Conservation (phyloP, 305 asterid genomes). For the Solanum hybrid region DNA sequence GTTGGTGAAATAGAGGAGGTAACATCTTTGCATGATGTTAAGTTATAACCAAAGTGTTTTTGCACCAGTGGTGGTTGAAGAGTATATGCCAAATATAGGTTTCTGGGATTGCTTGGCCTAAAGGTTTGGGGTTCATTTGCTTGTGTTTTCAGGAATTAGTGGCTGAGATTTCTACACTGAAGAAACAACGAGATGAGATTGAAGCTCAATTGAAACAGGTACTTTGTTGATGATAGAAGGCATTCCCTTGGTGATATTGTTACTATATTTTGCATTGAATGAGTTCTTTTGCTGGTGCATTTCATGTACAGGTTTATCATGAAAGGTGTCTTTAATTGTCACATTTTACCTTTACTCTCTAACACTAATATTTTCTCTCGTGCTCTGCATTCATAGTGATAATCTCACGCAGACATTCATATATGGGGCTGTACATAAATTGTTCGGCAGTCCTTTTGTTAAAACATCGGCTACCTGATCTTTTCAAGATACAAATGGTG, state of each 20-base stretch:
- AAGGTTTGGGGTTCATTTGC: constrained; percentile 12
- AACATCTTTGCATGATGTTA: neutral
- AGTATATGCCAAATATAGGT: neutral
- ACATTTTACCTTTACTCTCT: neutral
- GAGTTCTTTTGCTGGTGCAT: neutral
- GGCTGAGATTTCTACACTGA: constrained; percentile 71
- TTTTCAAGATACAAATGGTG: neutral
- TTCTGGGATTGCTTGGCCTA: constrained; percentile 7
- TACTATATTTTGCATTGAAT: neutral
- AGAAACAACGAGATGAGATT: constrained; percentile 73
- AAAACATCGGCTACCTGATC: neutral
- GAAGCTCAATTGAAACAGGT: constrained; percentile 95
- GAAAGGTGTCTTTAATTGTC: neutral
- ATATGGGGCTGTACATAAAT: neutral
- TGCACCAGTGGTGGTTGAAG: neutral
- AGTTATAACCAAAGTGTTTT: neutral
- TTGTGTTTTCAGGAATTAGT: constrained; percentile 57
- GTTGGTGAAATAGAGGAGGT: constrained; percentile 84
- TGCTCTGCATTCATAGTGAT: neutral
- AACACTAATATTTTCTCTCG: neutral
- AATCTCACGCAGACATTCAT: neutral
- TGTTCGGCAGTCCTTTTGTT: neutral
- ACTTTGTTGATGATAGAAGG: constrained; percentile 1
- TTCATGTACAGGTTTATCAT: neutral
- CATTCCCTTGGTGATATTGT: neutral